phyloP scores from a whole-genome alignment of 805 yeast species.

The Suhomyces prunicola region DNA sequence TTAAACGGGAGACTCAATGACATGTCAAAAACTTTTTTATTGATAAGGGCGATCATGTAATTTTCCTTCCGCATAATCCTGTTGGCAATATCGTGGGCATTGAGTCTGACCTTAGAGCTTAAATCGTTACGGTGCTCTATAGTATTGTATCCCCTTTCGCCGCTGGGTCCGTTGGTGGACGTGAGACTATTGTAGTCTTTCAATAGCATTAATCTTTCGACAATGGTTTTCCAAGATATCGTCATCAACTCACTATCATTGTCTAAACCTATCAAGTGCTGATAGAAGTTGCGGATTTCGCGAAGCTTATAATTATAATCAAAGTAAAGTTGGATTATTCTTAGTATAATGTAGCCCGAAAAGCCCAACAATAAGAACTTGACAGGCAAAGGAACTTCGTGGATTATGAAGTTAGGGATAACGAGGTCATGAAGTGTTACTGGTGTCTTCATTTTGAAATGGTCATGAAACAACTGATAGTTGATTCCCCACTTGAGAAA shows the following conservation, averaged over 20 bases:
- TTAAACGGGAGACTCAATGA: constrained; percentile 34
- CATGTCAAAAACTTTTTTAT: constrained; percentile 69
- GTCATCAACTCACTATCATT: constrained; percentile 83
- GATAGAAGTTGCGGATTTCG: constrained; percentile 77
- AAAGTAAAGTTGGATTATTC: constrained; percentile 52
- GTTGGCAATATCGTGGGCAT: constrained; percentile 93
- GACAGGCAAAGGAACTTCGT: constrained; percentile 40
- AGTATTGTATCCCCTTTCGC: constrained; percentile 9
- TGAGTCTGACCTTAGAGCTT: constrained; percentile 69
- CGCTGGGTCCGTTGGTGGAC: constrained; percentile 27
- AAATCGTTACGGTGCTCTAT: constrained; percentile 42
- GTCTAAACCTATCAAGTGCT: constrained; percentile 62
- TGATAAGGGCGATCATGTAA: constrained; percentile 85
- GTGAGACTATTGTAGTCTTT: constrained; percentile 78
- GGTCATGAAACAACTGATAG: constrained; percentile 32
- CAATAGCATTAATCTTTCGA: constrained; percentile 66
- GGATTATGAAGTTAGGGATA: constrained; percentile 44
- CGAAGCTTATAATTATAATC: constrained; percentile 60
- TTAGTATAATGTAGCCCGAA: constrained; percentile 47
- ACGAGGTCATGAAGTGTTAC: constrained; percentile 34
- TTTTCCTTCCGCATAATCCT: constrained; percentile 95
- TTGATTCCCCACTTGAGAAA: constrained; percentile 83
- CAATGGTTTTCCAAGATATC: constrained; percentile 87
- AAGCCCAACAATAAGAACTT: constrained; percentile 66
- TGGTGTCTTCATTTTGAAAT: constrained; percentile 19